Conservation (phyloP, 345 rosid species). For the Syzygium aromaticum region DNA sequence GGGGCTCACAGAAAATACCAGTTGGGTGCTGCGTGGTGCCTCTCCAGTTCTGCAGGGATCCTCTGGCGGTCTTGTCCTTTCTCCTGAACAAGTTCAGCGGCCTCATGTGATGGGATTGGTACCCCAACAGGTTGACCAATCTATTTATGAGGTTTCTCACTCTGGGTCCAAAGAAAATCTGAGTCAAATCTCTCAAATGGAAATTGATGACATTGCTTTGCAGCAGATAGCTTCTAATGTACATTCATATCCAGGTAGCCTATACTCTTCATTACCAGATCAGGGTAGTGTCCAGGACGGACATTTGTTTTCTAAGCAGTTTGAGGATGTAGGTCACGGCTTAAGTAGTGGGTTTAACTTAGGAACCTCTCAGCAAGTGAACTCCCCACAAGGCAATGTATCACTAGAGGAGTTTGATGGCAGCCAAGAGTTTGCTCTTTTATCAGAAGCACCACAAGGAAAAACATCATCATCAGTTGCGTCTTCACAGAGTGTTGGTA, state of each 20-base stretch:
- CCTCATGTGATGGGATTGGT: constrained; percentile 28
- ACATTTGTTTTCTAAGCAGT: constrained; percentile 26
- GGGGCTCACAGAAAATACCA: constrained; percentile 44
- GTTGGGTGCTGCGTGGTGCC: constrained; percentile 41
- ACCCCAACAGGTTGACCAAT: constrained; percentile 60
- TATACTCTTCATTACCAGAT: constrained; percentile 31
- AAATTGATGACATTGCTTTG: constrained; percentile 35
- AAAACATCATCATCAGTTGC: constrained; percentile 21
- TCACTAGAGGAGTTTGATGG: constrained; percentile 27
- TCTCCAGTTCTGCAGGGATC: constrained; percentile 49
- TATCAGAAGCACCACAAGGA: constrained; percentile 31
- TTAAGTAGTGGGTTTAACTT: constrained; percentile 29
- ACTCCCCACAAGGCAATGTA: constrained; percentile 26
- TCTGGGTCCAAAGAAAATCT: constrained; percentile 36
- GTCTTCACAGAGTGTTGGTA: constrained; percentile 46
- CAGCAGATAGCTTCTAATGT: constrained; percentile 37
- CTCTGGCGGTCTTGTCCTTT: constrained; percentile 40
- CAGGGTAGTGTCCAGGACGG: constrained; percentile 38
- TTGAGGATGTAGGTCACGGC: constrained; percentile 20
- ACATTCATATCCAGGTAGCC: constrained; percentile 42
- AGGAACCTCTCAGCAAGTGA: constrained; percentile 33
- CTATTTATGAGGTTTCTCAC: constrained; percentile 57
- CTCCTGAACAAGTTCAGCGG: constrained; percentile 54
- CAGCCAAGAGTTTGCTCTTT: constrained; percentile 29
- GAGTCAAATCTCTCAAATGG: constrained; percentile 33